Evolutionary conservation across 805 yeast genomes (phyloP).

Genomic region (Zygoascus biomembranicola): DNA sequence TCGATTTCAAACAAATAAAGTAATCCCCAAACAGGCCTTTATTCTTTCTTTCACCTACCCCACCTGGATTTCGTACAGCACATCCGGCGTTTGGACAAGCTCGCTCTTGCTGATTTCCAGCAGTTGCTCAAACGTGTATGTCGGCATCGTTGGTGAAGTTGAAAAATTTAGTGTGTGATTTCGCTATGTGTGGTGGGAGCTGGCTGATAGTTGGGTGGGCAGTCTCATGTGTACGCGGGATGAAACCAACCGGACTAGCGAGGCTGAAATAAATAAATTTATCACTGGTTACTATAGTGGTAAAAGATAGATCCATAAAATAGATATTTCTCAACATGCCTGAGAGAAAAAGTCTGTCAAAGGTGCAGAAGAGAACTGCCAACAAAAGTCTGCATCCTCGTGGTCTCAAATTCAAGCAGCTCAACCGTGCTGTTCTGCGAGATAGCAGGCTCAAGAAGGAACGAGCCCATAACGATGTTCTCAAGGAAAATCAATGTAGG

Average conservation of each 20-base stretch:
- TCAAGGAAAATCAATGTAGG: conserved; percentile 28
- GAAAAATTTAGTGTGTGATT: not conserved
- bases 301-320: too few relatives aligned
- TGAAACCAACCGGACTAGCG: not conserved
- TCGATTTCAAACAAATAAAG: not conserved
- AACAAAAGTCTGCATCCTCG: conserved; percentile 67
- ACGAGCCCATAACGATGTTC: conserved; percentile 47
- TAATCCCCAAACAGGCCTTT: not conserved
- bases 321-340: conserved; percentile 41
- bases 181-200: too few relatives aligned
- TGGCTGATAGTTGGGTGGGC: not conserved
- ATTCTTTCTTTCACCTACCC: not conserved
- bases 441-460: conserved; percentile 59
- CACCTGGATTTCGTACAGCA: conserved; percentile 9
- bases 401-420: conserved; percentile 79
- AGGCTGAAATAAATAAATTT: not conserved
- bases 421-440: conserved; percentile 80
- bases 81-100: conserved; percentile 24
- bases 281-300: too few relatives aligned
- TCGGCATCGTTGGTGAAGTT: conserved; percentile 19
- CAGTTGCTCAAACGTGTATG: conserved; percentile 23
- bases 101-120: conserved; percentile 19
- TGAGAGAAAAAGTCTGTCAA: conserved; percentile 54
- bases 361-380: conserved; percentile 53
- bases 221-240: not conserved